Evolutionary conservation across 306 rosid genomes (phyloP), one percentile per base, ranked within the genome.

Genomic region (Cercis canadensis): DNA sequence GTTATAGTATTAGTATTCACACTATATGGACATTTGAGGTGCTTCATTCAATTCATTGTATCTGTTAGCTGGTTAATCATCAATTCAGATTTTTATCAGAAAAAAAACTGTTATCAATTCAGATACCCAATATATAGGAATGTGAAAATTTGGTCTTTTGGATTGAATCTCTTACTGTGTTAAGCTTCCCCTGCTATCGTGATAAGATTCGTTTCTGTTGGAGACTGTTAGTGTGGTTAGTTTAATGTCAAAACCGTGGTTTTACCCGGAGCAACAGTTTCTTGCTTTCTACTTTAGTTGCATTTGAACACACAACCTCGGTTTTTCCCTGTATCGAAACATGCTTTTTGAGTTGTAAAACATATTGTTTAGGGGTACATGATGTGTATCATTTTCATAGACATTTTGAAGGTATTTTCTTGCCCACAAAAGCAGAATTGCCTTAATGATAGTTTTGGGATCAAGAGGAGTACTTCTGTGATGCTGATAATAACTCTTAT

Each of bases 381-480:
- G 4, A 3, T 24, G 29, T 24, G 32, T 9, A 51, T 51, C 49
- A 10, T 51, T 10, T 9, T 12, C 19, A 9, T 21, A 14, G 34
- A 32, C 4, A 0, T 7, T 57, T 57, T n/a, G 13, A 14, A n/a
- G 6, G 1, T 45, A 4, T 45, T 45, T 37, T 7, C 39, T 5
- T 57, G 40, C 19, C 40, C 3, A n/a, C n/a, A 5, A 8, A 8
- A 33, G 24, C 8, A 3, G 44, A 57, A 33, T 24, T 57, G 43
- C 21, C 18, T 33, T n/a, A n/a, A 3, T 12, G 24, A 21, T 10
- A 1, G 54, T 62, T 41, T 19, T 31, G 21, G 58, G 29, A 11
- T 32, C 69, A 41, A 40, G 47, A 40, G 68, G 34, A 67, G 49
- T 59, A 36, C 55, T 72, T 24, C 19, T 17, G n/a, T 43, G 16